Base-by-base conservation (phyloP, 2,329 filamentous ascomycete genomes). In the Tricladium varicosporioides region DNA sequence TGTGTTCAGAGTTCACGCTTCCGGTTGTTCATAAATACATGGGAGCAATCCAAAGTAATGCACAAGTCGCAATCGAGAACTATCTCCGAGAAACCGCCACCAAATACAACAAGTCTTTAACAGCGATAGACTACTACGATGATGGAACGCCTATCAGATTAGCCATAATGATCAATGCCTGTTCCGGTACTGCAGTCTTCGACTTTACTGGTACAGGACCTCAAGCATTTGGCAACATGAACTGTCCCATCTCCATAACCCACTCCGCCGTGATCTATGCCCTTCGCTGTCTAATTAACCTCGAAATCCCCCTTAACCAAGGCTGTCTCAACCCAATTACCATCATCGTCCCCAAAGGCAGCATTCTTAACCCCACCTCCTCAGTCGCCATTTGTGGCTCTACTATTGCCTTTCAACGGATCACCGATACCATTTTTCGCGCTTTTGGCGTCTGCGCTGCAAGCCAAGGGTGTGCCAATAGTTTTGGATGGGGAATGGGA, bases 291-390 rank as follows among this genome's bases (percentile, higher is more conserved):
- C 79, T 94, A 59, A 90, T 94, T 66, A 84, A 81, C 43, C 83
- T 88, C 57, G 88, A 92, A 65, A 92, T 94, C n/a, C 91, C 90
- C 0, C 80, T 94, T 5, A 94, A 94, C 74, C 89, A 94, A 72
- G 90, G 90, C 60, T 94, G 89, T 61, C 76, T 93, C 1, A 82
- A 82, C 8, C 89, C 90, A 0, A 88, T 93, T 63, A 78, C 83
- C 53, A 86, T 93, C 67, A 78, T 49, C 45, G 89, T 92, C 48
- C 87, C 89, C 0, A 44, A 89, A 91, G 82, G 83, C 60, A 86
- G 81, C 7, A 86, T 93, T 66, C 79, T 94, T 15, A 86, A 82
- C 0, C 90, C 90, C 0, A 87, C 84, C 0, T 85, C 86, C 64
- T 88, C 89, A 0, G 89, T 89, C 0, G 89, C 92, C 0, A 89